Evolutionary conservation across 768 basidiomycete genomes (phyloP), one percentile per base, ranked within the genome.

Genomic region (Phallus indusiatus): DNA sequence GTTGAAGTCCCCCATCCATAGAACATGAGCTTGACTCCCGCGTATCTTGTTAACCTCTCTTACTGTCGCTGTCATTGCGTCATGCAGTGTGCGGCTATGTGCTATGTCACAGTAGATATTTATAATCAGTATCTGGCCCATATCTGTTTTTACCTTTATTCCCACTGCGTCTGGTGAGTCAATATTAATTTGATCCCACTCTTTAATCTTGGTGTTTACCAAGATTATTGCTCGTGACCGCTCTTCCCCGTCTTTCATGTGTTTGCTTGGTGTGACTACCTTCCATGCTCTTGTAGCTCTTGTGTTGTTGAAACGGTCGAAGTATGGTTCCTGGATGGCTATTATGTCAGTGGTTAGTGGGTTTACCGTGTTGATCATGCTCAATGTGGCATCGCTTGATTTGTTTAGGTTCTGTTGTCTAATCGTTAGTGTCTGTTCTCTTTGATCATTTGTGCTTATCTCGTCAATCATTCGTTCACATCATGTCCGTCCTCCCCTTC

Each of bases 1-100:
- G 56, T 76, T 76, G 66, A 76, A 77, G 63, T 77, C 71, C 0
- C 77, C 71, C 0, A 63, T 34, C 75, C 73, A 76, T 1, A 75
- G 56, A 5, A 68, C 21, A 33, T 67, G 65, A 7, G 28, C 28
- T 28, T 28, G 28, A 3, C 28, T 28, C 28, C 28, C 28, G 2
- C 7, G 28, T 3, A 28, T 28, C 28, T 28, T 28, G 7, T 28
- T 28, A 7, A 7, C 7, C 7, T 28, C 28, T 28, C 28, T 28
- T 7, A 3, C 7, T 28, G 28, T 28, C 7, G 28, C 28, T 28
- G 7, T 2, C 28, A 28, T 28, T 28, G 28, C 28, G 2, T 28
- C 28, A 2, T 28, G 28, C 7, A 28, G 7, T 28, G 7, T 7
- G 4, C 28, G 28, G 2, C 4, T 3, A 7, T 28, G 28, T 28